Percentiles rank a stretch among this genome's conserved stretches.
Conservation (phyloP, 768 basidiomycete genomes). For the Hericium erinaceus region DNA sequence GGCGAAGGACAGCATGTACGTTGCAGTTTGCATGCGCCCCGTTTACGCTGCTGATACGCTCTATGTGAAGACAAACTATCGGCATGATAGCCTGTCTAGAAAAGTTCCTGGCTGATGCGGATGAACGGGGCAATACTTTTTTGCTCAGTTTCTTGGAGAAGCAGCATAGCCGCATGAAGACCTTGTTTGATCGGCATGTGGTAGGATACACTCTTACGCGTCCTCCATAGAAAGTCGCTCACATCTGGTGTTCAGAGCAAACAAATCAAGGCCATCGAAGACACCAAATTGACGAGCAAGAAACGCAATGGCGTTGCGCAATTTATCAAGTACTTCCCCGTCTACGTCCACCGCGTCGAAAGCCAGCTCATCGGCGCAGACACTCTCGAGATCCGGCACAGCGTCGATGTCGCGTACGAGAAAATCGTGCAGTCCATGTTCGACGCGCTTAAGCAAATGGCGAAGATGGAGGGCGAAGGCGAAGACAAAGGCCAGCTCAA, state of each 20-base stretch:
- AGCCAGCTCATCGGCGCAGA: constrained; percentile 72
- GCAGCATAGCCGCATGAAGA: constrained; percentile 69
- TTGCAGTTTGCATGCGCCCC: constrained; percentile 24
- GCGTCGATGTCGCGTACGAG: constrained; percentile 79
- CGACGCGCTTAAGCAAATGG: constrained; percentile 89
- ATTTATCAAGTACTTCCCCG: constrained; percentile 89
- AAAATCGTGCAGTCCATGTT: constrained; percentile 87
- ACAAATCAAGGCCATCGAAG: constrained; percentile 81
- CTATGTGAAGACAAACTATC: constrained; percentile 59
- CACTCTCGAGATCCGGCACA: constrained; percentile 64
- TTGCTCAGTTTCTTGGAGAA: constrained; percentile 66
- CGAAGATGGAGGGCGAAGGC: constrained; percentile 85
- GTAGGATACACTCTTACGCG: constrained; percentile 29
- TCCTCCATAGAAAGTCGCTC: neutral
- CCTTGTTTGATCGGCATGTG: constrained; percentile 68
- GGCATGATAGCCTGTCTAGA: constrained; percentile 78
- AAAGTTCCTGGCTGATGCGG: constrained; percentile 64
- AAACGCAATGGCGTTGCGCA: constrained; percentile 88
- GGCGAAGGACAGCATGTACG: constrained; percentile 67
- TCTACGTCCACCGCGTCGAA: constrained; percentile 79
- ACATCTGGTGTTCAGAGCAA: constrained; percentile 45
- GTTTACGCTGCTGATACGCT: neutral
- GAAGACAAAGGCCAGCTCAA: constrained; percentile 97
- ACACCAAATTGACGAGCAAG: constrained; percentile 85
- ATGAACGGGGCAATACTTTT: constrained; percentile 73